Evolutionary conservation across 805 yeast species (phyloP), one percentile per base, ranked within the genome.

Genomic region (Barnettozyma botsteinii): DNA sequence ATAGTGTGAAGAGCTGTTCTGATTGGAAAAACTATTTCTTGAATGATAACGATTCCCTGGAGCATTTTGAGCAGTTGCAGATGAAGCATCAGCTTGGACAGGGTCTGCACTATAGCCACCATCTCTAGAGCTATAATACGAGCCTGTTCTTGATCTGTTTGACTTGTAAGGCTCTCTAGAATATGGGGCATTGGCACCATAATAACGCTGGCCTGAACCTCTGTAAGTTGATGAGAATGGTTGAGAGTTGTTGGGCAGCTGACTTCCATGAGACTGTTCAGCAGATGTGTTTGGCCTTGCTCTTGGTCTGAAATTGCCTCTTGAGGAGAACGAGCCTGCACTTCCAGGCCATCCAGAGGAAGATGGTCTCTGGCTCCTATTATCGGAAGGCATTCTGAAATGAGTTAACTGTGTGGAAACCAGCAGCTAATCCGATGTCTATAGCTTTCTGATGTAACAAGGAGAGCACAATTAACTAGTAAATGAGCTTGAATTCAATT

Each of bases 141-240:
- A 27, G 4, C 41, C 33, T 5, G 21, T 22, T 17, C 35, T 14
- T n/a, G 31, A 22, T 23, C 41, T 15, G 22, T 17, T 22, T 19
- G 43, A 21, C 20, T 32, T 40, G 28, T 40, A 40, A n/a, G 30
- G 23, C 13, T 32, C 43, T 25, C 42, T 40, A 11, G 40, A 31
- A 24, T 29, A 29, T 12, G 31, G 28, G 2, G 31, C n/a, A 29
- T n/a, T 28, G 3, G 22, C n/a, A 14, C 37, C 37, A 24, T 23
- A 23, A 29, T 37, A 37, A 18, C 44, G 33, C 21, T 33, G 26
- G 1, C 38, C 38, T n/a, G 32, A n/a, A n/a, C 31, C 31, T 29
- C 38, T 37, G 35, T 36, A 37, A 18, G 38, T 20, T 3, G 39
- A 35, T n/a, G 33, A 29, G 26, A 23, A 26, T 4, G 24, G 15